Base-by-base conservation (phyloP, 1,284 basidiomycete species). In the Trichosporon asahii region DNA sequence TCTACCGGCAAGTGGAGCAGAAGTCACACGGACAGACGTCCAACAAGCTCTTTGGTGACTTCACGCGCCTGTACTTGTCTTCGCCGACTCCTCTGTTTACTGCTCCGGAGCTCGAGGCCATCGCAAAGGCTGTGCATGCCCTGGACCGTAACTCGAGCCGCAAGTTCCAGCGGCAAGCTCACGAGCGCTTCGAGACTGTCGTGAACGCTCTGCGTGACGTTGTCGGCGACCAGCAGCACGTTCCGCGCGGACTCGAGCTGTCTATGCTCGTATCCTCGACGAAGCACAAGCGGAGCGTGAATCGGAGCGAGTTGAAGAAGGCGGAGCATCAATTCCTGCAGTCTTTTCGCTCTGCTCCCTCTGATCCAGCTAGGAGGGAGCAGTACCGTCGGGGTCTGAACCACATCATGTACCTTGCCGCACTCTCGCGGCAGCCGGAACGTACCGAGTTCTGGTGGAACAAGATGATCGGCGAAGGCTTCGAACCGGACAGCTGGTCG, bases 321-420 rank as follows among this genome's bases (percentile, higher is more conserved):
- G 72, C 75, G 11, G 77, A 79, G 66, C 53, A 37, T 7, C 31
- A 53, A 9, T 75, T 77, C 37, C 12, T n/a, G 15, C 46, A 53
- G 5, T 65, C 75, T 29, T 77, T 73, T 61, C 73, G 67, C 14
- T 15, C 11, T 2, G 64, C 64, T 8, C 66, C 64, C n/a, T 64
- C 49, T n/a, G 69, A 74, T 66, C 18, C 44, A 14, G 60, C 61
- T 23, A 66, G 53, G 9, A 33, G 67, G 46, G 46, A 64, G 31
- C 66, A 68, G 65, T 78, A 76, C 63, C 31, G 66, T 27, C 73
- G 71, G 27, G 64, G 72, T 29, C 66, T 80, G 37, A 79, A 80
- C 66, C 74, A 79, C 65, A 44, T 80, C 61, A 74, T 82, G 18
- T 78, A 78, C 64, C 70, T 80, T 2, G 75, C 74, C 27, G 76